A percentile compares a stretch with the other conserved stretches of the same genome.
Evolutionary conservation across 2,329 filamentous ascomycete species (phyloP).

Genomic region (Clarireedia monteithiana): DNA sequence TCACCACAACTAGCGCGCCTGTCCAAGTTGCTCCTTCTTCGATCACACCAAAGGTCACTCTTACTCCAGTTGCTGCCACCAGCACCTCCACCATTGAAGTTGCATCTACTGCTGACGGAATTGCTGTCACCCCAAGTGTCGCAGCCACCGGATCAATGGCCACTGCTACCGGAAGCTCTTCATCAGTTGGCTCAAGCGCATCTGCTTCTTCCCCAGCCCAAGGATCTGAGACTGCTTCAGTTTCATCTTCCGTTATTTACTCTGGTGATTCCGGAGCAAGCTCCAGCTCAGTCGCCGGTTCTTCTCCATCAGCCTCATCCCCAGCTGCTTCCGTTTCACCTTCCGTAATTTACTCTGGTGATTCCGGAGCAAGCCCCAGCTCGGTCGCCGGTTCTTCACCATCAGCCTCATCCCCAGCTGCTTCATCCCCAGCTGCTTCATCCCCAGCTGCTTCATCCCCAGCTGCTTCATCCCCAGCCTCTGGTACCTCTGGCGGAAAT

Average conservation of each 20-base stretch:
- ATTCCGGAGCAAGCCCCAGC: not conserved
- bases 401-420: not conserved
- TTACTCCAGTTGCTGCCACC: not conserved
- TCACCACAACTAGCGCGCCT: not conserved
- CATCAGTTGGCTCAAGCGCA: not conserved
- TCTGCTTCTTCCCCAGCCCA: not conserved
- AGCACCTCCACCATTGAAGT: not conserved
- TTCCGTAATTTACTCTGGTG: not conserved
- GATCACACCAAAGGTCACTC: not conserved
- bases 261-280: not conserved
- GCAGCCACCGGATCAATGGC: too few relatives aligned
- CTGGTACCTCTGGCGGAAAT: not conserved
- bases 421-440: not conserved
- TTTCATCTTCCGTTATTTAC: not conserved
- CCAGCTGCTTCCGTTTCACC: not conserved
- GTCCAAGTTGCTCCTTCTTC: not conserved
- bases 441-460: not conserved
- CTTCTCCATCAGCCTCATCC: not conserved
- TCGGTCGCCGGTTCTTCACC: not conserved
- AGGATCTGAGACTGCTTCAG: not conserved
- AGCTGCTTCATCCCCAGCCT: not conserved
- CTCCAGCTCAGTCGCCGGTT: not conserved
- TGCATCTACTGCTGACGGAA: not conserved
- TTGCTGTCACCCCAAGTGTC: not conserved
- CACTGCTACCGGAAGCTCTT: not conserved